These are phyloP conservation scores for Metschnikowia henanensis DNA, from an alignment of 805 yeast genomes.

Conservation along the genomic window DNA sequence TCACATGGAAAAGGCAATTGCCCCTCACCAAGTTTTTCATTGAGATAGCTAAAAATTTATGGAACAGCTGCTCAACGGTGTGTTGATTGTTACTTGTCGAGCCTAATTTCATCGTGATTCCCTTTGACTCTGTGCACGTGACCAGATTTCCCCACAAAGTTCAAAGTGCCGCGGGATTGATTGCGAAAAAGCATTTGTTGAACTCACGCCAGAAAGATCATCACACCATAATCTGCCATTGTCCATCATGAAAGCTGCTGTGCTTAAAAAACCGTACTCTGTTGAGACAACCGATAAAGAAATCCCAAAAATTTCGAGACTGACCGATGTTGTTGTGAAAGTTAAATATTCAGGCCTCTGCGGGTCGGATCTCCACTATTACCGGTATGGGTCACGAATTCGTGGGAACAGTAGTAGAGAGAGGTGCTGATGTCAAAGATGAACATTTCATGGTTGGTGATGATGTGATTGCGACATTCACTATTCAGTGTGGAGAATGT, in stretches of 20 bases:
- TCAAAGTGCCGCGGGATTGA: background rate
- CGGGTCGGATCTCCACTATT: conserved; percentile 56
- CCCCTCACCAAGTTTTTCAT: conserved; percentile 8
- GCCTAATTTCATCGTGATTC: too few species aligned
- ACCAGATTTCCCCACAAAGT: conserved; percentile 2
- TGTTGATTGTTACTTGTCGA: background rate
- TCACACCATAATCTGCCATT: too few species aligned
- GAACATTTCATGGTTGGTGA: conserved; percentile 44
- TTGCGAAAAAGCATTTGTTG: too few species aligned
- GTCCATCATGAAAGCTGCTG: conserved; percentile 47
- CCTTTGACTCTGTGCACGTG: too few species aligned
- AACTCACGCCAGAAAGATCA: too few species aligned
- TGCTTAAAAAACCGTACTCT: conserved; percentile 44
- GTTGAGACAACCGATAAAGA: conserved; percentile 41
- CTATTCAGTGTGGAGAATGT: conserved; percentile 60
- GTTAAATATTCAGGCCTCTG: conserved; percentile 51
- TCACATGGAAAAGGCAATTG: conserved; percentile 6
- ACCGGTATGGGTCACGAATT: conserved; percentile 61
- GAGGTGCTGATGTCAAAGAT: conserved; percentile 30
- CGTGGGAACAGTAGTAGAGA: conserved; percentile 42
- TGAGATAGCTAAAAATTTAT: conserved; percentile 6
- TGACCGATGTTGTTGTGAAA: conserved; percentile 48
- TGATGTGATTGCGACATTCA: conserved; percentile 43
- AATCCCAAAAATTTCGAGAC: conserved; percentile 36
- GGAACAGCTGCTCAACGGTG: conserved; percentile 1